These are phyloP conservation scores for Thraustochytrium sp. DNA, from an alignment of 352 stramenopile genomes.

Conservation along the genomic window DNA sequence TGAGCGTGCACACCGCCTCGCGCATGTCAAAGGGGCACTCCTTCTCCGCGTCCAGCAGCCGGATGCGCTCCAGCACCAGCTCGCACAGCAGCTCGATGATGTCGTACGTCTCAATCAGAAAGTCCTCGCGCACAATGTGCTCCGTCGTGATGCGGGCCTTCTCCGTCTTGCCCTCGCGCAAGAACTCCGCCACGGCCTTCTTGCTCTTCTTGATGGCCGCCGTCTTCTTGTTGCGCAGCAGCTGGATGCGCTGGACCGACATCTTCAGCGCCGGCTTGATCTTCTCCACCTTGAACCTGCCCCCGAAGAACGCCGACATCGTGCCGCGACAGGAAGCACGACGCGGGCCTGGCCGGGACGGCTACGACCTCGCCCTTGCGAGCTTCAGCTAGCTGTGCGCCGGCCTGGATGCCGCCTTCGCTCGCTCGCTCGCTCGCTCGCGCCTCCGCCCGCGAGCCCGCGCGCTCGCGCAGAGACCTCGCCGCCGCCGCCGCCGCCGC, in stretches of 20 bases:
- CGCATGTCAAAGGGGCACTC: slow-evolving; percentile 86
- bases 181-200: slow-evolving; percentile 66
- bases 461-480: no score
- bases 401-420: no score
- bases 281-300: slow-evolving; percentile 77
- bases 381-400: no score
- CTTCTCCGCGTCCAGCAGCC: slow-evolving; percentile 77
- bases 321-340: no score
- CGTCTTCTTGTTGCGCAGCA: slow-evolving; percentile 83
- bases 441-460: no score
- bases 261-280: slow-evolving; percentile 85
- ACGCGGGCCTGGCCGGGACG: no score
- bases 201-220: slow-evolving; percentile 67
- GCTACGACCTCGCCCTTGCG: no score
- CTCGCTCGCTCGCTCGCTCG: no score
- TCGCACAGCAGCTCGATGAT: slow-evolving; percentile 88
- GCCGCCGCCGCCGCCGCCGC: no score
- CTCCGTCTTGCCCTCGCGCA: slow-evolving; percentile 79
- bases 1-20: slow-evolving; percentile 82
- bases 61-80: slow-evolving; percentile 80
- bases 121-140: slow-evolving; percentile 85
- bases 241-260: slow-evolving; percentile 78
- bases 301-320: slow-evolving; percentile 61
- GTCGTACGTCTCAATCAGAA: slow-evolving; percentile 90
- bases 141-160: slow-evolving; percentile 86